Base-by-base conservation (phyloP, 192 early-diverging fungal species). In the Coemansia sp. region DNA sequence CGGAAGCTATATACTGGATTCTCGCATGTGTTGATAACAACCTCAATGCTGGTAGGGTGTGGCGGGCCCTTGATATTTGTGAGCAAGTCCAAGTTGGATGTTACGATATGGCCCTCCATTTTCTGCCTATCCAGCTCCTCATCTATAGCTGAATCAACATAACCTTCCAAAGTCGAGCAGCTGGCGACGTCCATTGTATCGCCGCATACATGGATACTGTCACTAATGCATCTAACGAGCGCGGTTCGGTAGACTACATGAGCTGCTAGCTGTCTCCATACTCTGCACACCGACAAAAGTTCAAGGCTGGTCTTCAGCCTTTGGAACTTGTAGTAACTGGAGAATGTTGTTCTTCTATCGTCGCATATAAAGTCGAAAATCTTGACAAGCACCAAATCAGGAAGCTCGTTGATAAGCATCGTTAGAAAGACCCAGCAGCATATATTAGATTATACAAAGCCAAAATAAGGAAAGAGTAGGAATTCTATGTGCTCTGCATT, bases 381-480 rank as follows among this genome's bases (percentile, higher is more conserved):
- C 2, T 11, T 45, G 8, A 12, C 33, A 62, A 62, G 21, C 5
- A 62, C 41, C 23, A 35, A 26, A 5, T 62, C 43, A 16, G 41
- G 41, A 30, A 62, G 23, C 5, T 62, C 14, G 60, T 62, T 62
- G n/a, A 59, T 38, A 41, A 20, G 62, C 41, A 63, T 63, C 10
- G 5, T 48, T 14, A 14, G 7, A 53, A 26, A 26, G 9, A 23
- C 1, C 49, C 23, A 52, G 14, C 4, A 14, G 39, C 7, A 41
- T 41, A 41, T 41, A 41, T 39, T 41, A 14, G 1, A 41, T 41
- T 30, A 30, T 3, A 30, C 30, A 30, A 30, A 3, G 3, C 3
- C 3, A 30, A 3, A 30, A 5, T 41, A 41, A 5, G 12, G 5
- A 1, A 41, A 12, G 39, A 41, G 12, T 8, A 5, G 1, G 39